Base-by-base conservation (phyloP, 2,329 filamentous ascomycete genomes). In the Cryoendolithus antarcticus region DNA sequence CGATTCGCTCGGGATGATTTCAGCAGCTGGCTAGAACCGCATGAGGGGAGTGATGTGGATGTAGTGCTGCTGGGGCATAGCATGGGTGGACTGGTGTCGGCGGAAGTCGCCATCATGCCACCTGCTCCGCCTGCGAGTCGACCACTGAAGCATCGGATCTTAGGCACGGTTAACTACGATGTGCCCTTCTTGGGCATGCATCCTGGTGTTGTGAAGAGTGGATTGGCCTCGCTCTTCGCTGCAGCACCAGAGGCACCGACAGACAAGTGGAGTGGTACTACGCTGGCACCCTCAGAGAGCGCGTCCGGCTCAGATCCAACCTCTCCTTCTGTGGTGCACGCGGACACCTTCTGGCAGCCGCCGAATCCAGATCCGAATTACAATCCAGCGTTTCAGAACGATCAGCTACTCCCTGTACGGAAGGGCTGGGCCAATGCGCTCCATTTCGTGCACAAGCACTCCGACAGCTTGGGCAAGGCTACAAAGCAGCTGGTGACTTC, bases 171-270 rank as follows among this genome's bases (percentile, higher is more conserved):
- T 40, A 83, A 82, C 40, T 80, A 93, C 35, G 88, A 95, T 59
- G 82, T 83, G 0, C 88, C 88, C 0, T 86, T 93, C 42, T 67
- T 94, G 4, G 88, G 88, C 3, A 80, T 95, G 56, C 86, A 95
- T 59, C 86, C 86, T 1, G 83, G 88, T 4, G 82, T 95, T 32
- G 74, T 94, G 32, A 73, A 78, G n/a, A 82, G 82, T 30, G 85
- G 86, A 2, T 72, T 93, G 39, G 74, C 78, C 2, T 89, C 84
- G 53, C 69, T 93, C 8, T 91, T 94, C 59, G 66, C 64, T 29
- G 62, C 70, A 19, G 60, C 60, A 27, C 63, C 61, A 37, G 62
- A 65, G 34, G 54, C 55, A 35, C 54, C 56, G 3, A 40, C 42
- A 32, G 49, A 55, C 30, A 37, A 47, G 13, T 39, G 30, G 11